These are phyloP conservation scores for Scutellaria galericulata DNA, from an alignment of 257 asterid species.

Conservation along the genomic window DNA sequence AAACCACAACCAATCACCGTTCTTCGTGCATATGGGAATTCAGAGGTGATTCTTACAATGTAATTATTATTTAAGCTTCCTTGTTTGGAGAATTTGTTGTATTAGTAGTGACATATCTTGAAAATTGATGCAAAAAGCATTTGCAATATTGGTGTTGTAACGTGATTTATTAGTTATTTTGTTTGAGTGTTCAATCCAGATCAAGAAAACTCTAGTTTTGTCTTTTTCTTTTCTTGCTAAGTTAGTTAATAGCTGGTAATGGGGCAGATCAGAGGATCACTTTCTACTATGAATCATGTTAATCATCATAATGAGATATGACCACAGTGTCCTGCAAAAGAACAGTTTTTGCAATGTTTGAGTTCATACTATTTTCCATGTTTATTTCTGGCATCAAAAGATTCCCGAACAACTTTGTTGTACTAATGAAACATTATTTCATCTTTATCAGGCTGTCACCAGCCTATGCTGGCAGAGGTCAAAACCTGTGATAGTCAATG, in stretches of 20 bases:
- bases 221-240: slow-evolving; percentile 16
- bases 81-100: slow-evolving; percentile 31
- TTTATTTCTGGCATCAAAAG: slow-evolving; percentile 24
- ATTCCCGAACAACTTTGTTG: slow-evolving; percentile 20
- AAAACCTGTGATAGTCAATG: slow-evolving; percentile 68
- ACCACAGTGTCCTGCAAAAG: not conserved
- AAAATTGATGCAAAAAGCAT: not conserved
- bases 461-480: slow-evolving; percentile 97
- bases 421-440: slow-evolving; percentile 36
- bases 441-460: slow-evolving; percentile 76
- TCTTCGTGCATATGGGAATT: slow-evolving; percentile 85
- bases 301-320: slow-evolving; percentile 9
- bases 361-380: slow-evolving; percentile 18
- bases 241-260: slow-evolving; percentile 22
- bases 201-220: slow-evolving; percentile 4
- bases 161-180: slow-evolving; percentile 20
- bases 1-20: slow-evolving; percentile 93
- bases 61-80: slow-evolving; percentile 31
- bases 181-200: slow-evolving; percentile 19
- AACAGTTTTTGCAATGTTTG: slow-evolving; percentile 9
- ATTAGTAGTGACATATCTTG: slow-evolving; percentile 18
- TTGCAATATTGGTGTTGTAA: slow-evolving; percentile 4
- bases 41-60: slow-evolving; percentile 63
- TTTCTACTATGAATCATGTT: slow-evolving; percentile 24
- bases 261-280: slow-evolving; percentile 26